Percentiles rank a stretch among this genome's conserved stretches.
Conservation (phyloP, 768 basidiomycete species). For the Boletus insuetus region DNA sequence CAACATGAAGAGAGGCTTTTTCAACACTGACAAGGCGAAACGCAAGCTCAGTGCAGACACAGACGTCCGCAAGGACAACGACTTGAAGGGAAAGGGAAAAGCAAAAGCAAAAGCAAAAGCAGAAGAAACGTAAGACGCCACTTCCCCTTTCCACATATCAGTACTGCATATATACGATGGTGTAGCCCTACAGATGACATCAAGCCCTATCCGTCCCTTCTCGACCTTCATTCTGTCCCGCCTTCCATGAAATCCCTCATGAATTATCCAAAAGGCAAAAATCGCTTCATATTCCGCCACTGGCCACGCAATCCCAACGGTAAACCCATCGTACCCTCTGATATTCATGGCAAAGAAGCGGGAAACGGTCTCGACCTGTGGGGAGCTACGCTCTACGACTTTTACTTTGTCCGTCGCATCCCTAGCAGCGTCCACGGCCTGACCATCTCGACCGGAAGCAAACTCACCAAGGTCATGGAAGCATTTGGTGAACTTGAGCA, state of each 20-base stretch:
- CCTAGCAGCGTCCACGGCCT: neutral
- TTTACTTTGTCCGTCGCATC: conserved; percentile 17
- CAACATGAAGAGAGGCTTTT: conserved; percentile 26
- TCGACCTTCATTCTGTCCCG: conserved; percentile 9
- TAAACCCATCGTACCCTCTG: conserved; percentile 2
- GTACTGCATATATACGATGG: neutral
- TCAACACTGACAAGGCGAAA: conserved; percentile 22
- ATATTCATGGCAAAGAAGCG: conserved; percentile 20
- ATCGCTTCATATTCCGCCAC: conserved; percentile 18
- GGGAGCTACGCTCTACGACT: conserved; percentile 32
- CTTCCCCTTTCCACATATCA: neutral
- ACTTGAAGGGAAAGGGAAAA: neutral
- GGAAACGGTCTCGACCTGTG: conserved; percentile 20
- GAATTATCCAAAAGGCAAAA: neutral
- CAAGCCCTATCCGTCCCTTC: neutral
- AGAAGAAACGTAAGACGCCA: conserved; percentile 2
- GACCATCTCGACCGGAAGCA: conserved; percentile 23
- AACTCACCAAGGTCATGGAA: conserved; percentile 17
- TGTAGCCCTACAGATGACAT: neutral
- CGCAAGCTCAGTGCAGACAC: conserved; percentile 19
- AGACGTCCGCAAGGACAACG: conserved; percentile 16
- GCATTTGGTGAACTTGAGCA: conserved; percentile 16
- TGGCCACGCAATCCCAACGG: conserved; percentile 31
- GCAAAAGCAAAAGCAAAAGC: neutral
- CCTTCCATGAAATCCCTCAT: too few species aligned